Evolutionary conservation across 768 basidiomycete species (phyloP), one percentile per base, ranked within the genome.

Genomic region (Leccinum subgranulosum): DNA sequence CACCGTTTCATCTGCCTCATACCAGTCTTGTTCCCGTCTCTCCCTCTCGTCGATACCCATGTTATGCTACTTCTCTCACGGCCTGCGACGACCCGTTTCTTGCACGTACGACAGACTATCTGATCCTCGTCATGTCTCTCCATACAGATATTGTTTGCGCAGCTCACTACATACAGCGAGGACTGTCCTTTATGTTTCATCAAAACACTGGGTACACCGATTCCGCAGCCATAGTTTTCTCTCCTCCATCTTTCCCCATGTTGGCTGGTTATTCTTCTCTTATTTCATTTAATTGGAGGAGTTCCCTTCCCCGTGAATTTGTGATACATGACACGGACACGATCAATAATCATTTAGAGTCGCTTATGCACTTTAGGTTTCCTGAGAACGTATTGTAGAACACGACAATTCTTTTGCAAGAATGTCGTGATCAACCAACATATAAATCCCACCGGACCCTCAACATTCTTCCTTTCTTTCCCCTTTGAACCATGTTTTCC

Each of bases 91-190:
- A 73, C 65, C 62, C 47, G 36, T 59, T 59, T 70, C 62, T 56
- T 64, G 62, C 73, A 74, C 62, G 64, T 64, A 73, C 64, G 71
- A 73, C 71, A 71, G 64, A 70, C 73, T 70, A 69, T 68, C 64
- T 69, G 64, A 66, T 70, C 56, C 55, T 70, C 68, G 61, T 58
- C 62, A 64, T 70, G 63, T 66, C 65, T 58, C 62, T 62, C 51
- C 53, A 60, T 34, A 54, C 58, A 11, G 41, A 43, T 43, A 41
- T 65, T 60, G 67, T 67, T 67, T 71, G 72, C 69, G 65, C 65
- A 59, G 56, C 53, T 54, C 48, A 59, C 51, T 51, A 50, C 57
- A 55, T 61, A 55, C 63, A 58, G 51, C 59, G 43, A 63, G 59
- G 57, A 63, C 59, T 7, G 46, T 60, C 53, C 52, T 60, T 51